Conservation (phyloP, 2,329 filamentous ascomycete genomes). For the Apiospora hydei region DNA sequence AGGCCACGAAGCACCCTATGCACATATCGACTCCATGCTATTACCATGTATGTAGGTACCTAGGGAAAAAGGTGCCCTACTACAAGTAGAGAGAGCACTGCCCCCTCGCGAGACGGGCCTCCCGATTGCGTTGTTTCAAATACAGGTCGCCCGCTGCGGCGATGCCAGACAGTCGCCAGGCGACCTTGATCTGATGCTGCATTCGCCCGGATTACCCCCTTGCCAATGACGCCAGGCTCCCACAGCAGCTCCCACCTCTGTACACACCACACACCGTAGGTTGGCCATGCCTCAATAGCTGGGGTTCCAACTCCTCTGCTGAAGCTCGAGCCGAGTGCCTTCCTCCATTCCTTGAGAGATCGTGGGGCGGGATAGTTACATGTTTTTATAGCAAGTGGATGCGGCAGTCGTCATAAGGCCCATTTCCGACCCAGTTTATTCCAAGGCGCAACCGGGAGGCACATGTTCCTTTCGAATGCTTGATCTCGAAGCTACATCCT, state of each 20-base stretch:
- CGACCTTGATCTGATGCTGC: not conserved
- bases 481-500: slow-evolving; percentile 5
- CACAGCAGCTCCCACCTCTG: not conserved
- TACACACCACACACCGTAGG: not conserved
- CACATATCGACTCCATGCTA: not conserved
- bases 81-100: too few relatives aligned
- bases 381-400: slow-evolving; percentile 17
- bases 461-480: not conserved
- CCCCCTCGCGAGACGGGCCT: not conserved
- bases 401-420: slow-evolving; percentile 12
- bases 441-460: slow-evolving; percentile 9
- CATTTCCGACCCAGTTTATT: slow-evolving; percentile 5
- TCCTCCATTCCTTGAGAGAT: not conserved
- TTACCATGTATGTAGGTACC: not conserved
- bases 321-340: not conserved
- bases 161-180: not conserved
- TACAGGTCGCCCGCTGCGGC: not conserved
- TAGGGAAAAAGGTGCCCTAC: not conserved
- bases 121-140: slow-evolving; percentile 8
- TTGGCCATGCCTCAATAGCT: not conserved
- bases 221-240: not conserved
- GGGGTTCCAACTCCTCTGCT: not conserved
- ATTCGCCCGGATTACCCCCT: not conserved
- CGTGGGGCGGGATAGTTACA: slow-evolving; percentile 8
- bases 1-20: not conserved